Conservation (phyloP, 306 rosid species). For the Cicer bijugum region DNA sequence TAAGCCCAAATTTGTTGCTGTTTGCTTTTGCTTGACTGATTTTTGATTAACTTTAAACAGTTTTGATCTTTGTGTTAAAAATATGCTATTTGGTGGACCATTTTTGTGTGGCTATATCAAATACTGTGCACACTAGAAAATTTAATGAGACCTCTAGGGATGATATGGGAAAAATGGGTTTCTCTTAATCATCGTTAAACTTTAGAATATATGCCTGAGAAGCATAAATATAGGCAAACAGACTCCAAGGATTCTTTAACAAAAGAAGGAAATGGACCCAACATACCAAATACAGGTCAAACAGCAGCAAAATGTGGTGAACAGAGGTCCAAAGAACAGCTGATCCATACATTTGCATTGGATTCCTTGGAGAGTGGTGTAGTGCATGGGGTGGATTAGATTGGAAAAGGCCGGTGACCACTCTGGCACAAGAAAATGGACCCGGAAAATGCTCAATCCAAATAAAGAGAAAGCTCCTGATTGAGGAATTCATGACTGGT, state of each 20-base stretch:
- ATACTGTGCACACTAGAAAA: constrained; percentile 9
- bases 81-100: background rate
- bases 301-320: background rate
- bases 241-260: background rate
- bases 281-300: background rate
- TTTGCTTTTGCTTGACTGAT: constrained; percentile 21
- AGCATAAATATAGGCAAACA: constrained; percentile 1
- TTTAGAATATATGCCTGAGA: constrained; percentile 1
- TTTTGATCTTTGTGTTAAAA: constrained; percentile 27
- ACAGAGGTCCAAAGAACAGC: background rate
- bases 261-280: background rate
- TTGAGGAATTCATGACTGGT: background rate
- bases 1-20: constrained; percentile 49
- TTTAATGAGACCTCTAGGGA: constrained; percentile 31
- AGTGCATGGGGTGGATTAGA: background rate
- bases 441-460: background rate
- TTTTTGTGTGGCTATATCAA: constrained; percentile 5
- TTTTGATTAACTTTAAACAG: constrained; percentile 13
- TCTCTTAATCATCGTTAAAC: constrained; percentile 4
- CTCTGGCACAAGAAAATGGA: constrained; percentile 18
- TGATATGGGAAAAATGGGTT: constrained; percentile 2
- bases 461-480: background rate
- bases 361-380: constrained; percentile 1
- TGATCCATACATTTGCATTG: background rate
- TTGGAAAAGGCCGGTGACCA: background rate